Conservation (phyloP, 495 filamentous ascomycete genomes). For the Hypoxylon trugodes region DNA sequence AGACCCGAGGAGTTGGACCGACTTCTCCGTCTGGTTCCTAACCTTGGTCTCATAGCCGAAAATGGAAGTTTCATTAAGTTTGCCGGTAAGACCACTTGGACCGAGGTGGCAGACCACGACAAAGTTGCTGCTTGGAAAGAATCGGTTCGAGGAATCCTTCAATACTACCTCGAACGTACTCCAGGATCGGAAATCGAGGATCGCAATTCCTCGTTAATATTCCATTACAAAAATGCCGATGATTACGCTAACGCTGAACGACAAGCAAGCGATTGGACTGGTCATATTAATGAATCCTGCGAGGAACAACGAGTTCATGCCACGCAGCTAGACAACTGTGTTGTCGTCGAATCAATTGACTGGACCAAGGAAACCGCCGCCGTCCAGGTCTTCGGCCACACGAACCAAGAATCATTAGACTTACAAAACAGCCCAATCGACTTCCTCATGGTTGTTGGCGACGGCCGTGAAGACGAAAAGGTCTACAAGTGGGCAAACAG, state of each 20-base stretch:
- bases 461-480: conserved; percentile 90
- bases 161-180: conserved; percentile 87
- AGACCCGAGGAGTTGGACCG: conserved; percentile 87
- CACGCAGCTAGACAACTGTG: conserved; percentile 75
- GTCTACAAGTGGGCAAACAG: conserved; percentile 93
- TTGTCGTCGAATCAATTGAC: conserved; percentile 80
- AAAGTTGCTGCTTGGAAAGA: conserved; percentile 78
- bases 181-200: conserved; percentile 88
- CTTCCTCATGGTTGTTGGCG: conserved; percentile 86
- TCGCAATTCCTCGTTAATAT: conserved; percentile 83
- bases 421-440: conserved; percentile 64
- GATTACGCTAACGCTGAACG: conserved; percentile 74
- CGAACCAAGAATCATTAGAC: conserved; percentile 53
- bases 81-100: conserved; percentile 72
- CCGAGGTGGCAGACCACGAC: conserved; percentile 71
- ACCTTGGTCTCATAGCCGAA: conserved; percentile 87
- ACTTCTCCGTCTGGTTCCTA: conserved; percentile 78
- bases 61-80: conserved; percentile 89
- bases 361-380: conserved; percentile 88
- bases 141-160: conserved; percentile 75
- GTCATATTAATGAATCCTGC: conserved; percentile 92
- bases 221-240: conserved; percentile 85
- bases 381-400: conserved; percentile 69
- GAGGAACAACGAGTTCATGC: conserved; percentile 83
- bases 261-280: conserved; percentile 85